Conservation (phyloP, 1,139 yeast species). For the Suhomyces choctaworum region DNA sequence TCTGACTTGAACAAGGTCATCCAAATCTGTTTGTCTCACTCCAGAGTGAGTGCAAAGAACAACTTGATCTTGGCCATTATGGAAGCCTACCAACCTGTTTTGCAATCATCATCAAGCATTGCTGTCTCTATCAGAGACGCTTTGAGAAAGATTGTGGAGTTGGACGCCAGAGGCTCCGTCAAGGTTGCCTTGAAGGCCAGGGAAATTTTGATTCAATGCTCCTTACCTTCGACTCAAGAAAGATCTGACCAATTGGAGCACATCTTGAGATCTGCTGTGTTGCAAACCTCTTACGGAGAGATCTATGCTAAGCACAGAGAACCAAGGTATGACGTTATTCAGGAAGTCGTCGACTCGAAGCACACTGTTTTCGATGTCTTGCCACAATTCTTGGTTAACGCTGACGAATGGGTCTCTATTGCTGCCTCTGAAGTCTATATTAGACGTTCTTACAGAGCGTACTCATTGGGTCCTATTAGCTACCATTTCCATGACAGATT, state of each 20-base stretch:
- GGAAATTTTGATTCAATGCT: constrained; percentile 93
- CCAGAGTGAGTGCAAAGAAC: constrained; percentile 91
- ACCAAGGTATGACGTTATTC: constrained; percentile 78
- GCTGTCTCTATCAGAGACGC: constrained; percentile 71
- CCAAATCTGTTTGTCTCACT: constrained; percentile 76
- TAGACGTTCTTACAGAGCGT: constrained; percentile 96
- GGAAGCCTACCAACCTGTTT: constrained; percentile 74
- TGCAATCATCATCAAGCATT: constrained; percentile 65
- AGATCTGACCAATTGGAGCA: constrained; percentile 97
- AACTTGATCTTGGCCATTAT: constrained; percentile 84
- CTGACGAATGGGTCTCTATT: constrained; percentile 85
- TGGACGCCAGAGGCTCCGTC: constrained; percentile 86
- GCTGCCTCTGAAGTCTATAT: constrained; percentile 97
- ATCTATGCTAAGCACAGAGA: constrained; percentile 71
- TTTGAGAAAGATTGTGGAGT: constrained; percentile 76
- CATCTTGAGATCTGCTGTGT: constrained; percentile 87
- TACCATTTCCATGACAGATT: constrained; percentile 61
- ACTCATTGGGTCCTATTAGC: constrained; percentile 74
- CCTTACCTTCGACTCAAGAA: constrained; percentile 93
- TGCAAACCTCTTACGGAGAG: constrained; percentile 87
- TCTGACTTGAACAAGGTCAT: constrained; percentile 75
- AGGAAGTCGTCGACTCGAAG: constrained; percentile 93
- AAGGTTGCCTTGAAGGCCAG: constrained; percentile 96
- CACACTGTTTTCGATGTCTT: constrained; percentile 95
- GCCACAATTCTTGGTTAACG: constrained; percentile 81